Percentiles rank a stretch among this genome's conserved stretches.
Evolutionary conservation across 495 filamentous ascomycete species (phyloP).

Genomic region (Aspergillus avenaceus): DNA sequence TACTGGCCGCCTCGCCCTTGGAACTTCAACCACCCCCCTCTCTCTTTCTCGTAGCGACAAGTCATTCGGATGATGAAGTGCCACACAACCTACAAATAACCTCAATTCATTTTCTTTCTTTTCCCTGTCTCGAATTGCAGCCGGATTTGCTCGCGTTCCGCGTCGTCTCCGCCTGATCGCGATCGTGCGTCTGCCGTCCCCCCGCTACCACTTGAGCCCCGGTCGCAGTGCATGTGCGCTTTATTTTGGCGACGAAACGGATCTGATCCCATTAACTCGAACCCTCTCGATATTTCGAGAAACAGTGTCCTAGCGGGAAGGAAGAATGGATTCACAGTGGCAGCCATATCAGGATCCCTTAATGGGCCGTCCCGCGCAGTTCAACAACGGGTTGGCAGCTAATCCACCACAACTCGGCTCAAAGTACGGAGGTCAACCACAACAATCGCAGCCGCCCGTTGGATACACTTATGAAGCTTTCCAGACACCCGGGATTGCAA

Average conservation of each 20-base stretch:
- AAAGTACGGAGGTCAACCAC: constrained; percentile 45
- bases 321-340: constrained; percentile 50
- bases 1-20: constrained; percentile 7
- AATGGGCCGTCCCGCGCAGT: constrained; percentile 40
- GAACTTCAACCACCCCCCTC: background rate
- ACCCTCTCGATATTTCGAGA: constrained; percentile 2
- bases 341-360: constrained; percentile 47
- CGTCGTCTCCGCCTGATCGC: constrained; percentile 24
- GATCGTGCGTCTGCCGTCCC: constrained; percentile 27
- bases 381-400: constrained; percentile 35
- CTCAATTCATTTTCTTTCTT: constrained; percentile 17
- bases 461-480: constrained; percentile 74
- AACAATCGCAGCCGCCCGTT: constrained; percentile 56
- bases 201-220: constrained; percentile 26
- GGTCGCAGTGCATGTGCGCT: constrained; percentile 34
- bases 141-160: constrained; percentile 11
- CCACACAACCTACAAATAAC: constrained; percentile 17
- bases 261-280: constrained; percentile 10
- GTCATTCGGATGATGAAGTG: constrained; percentile 27
- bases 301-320: constrained; percentile 1
- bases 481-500: constrained; percentile 44
- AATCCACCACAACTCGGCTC: constrained; percentile 38
- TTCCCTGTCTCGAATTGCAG: constrained; percentile 19
- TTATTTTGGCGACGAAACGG: constrained; percentile 22
- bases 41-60: constrained; percentile 1